These are phyloP conservation scores for Globisporangium uncinulatum DNA, from an alignment of 352 stramenopile genomes.

Conservation along the genomic window DNA sequence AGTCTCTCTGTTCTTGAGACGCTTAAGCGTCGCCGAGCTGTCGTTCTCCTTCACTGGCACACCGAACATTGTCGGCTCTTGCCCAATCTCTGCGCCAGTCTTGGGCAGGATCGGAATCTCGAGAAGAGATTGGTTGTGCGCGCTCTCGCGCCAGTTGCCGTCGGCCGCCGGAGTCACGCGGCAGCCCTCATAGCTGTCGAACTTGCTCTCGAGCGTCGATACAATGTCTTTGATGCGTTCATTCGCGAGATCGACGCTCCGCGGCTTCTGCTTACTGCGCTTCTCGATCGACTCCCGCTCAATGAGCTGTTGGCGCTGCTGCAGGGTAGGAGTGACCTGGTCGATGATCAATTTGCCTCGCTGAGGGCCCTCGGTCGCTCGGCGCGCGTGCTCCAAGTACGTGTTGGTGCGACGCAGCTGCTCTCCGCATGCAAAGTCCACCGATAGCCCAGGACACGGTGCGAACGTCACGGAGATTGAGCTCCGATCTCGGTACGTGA, in stretches of 20 bases:
- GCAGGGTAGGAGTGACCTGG: conserved; percentile 42
- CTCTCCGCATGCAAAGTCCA: conserved; percentile 69
- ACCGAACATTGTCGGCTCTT: conserved; percentile 44
- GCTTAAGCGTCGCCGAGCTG: conserved; percentile 24
- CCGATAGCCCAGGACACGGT: conserved; percentile 41
- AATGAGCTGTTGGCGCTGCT: conserved; percentile 70
- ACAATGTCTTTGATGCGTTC: conserved; percentile 63
- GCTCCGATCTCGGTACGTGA: conserved; percentile 63
- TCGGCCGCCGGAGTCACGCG: conserved; percentile 57
- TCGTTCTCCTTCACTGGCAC: conserved; percentile 37
- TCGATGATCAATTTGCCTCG: conserved; percentile 61
- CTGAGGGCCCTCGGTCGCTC: conserved; percentile 29
- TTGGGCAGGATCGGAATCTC: conserved; percentile 61
- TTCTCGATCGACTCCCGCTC: conserved; percentile 60
- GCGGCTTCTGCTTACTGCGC: conserved; percentile 69
- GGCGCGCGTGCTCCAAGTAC: conserved; percentile 58
- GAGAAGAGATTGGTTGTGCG: conserved; percentile 37
- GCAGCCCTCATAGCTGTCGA: conserved; percentile 70
- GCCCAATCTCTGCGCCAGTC: conserved; percentile 58
- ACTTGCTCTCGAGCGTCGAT: conserved; percentile 48
- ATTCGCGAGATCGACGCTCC: conserved; percentile 54
- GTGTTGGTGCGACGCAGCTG: conserved; percentile 58
- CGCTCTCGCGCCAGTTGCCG: conserved; percentile 50
- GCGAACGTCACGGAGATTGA: conserved; percentile 66
- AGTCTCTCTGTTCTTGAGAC: conserved; percentile 42